phyloP scores from a whole-genome alignment of 345 rosid genomes.

The Citrus glauca region DNA sequence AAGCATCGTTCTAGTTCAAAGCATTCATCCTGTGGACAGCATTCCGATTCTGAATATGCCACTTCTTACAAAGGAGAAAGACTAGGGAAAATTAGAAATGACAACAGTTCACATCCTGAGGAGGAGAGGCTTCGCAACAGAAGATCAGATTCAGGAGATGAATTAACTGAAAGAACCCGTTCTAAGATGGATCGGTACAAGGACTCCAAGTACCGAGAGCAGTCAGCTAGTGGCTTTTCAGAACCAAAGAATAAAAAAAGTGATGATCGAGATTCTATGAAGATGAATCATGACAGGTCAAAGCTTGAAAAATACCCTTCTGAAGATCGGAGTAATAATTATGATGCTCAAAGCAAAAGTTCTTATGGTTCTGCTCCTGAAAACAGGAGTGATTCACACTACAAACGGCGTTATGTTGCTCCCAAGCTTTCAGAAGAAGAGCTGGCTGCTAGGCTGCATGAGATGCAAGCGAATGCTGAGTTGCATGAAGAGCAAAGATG shows the following conservation, averaged over 20 bases:
- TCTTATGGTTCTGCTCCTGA: slow-evolving; percentile 12
- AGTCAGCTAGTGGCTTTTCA: slow-evolving; percentile 20
- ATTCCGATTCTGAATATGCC: slow-evolving; percentile 30
- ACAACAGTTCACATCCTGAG: slow-evolving; percentile 25
- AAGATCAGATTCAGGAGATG: slow-evolving; percentile 33
- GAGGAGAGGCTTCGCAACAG: slow-evolving; percentile 29
- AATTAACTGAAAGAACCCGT: slow-evolving; percentile 32
- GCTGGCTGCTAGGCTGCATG: slow-evolving; percentile 67
- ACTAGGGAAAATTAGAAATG: slow-evolving; percentile 18
- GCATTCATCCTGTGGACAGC: slow-evolving; percentile 35
- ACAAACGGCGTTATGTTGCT: slow-evolving; percentile 34
- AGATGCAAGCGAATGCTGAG: slow-evolving; percentile 88
- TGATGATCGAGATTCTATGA: slow-evolving; percentile 23
- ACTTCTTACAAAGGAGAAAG: slow-evolving; percentile 27
- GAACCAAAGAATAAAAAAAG: slow-evolving; percentile 24
- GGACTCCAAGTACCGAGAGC: slow-evolving; percentile 31
- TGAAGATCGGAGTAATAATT: slow-evolving; percentile 16
- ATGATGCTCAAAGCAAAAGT: slow-evolving; percentile 21
- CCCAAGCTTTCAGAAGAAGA: slow-evolving; percentile 83
- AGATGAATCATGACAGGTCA: slow-evolving; percentile 33
- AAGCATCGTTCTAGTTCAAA: slow-evolving; percentile 34
- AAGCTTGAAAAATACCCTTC: slow-evolving; percentile 29
- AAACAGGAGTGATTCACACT: slow-evolving; percentile 24
- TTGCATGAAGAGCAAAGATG: slow-evolving; percentile 92
- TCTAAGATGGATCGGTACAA: slow-evolving; percentile 22